Evolutionary conservation across 2,329 filamentous ascomycete genomes (phyloP), one percentile per base, ranked within the genome.

Genomic region (Alternaria sp.): DNA sequence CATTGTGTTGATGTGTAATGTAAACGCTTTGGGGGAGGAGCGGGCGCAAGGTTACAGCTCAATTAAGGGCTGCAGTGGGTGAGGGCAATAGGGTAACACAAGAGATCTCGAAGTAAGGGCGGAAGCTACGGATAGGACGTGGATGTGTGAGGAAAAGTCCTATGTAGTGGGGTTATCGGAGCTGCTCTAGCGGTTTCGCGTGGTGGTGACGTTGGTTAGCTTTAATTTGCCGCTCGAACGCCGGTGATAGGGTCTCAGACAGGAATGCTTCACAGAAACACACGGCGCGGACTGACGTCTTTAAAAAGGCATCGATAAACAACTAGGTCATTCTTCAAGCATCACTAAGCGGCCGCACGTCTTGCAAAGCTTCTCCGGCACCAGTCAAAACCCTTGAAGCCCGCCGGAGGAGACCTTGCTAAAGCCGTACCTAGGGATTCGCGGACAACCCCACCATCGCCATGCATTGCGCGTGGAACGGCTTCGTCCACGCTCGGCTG

Each of bases 281-380:
- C 57, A 51, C 61, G 64, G 63, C 63, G 65, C 66, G 64, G 64
- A 30, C 60, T 61, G 66, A 65, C 61, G 61, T 61, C 54, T 70
- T 73, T 71, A 61, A 67, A 69, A 62, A 30, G 30, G 64, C 63
- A 60, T 62, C 57, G 64, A 62, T 67, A 66, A 69, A 69, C 65
- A 72, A 46, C 65, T 64, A 69, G 66, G 69, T 69, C 65, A 68
- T 69, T 69, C 67, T 65, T 66, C 65, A 67, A 69, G 68, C 69
- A 77, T 77, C 77, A 78, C 70, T 78, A 77, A 78, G 76, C 76
- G 59, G 69, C 61, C 45, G 64, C 64, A 65, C 55, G 55, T 71
- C 68, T 74, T 71, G 65, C 72, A 73, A 74, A 71, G 72, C 76
- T 73, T 75, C 67, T 76, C 74, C 77, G 74, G 70, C 64, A 66